These are phyloP conservation scores for Ophiocytium majus DNA, from an alignment of 352 stramenopile genomes.

Conservation along the genomic window DNA sequence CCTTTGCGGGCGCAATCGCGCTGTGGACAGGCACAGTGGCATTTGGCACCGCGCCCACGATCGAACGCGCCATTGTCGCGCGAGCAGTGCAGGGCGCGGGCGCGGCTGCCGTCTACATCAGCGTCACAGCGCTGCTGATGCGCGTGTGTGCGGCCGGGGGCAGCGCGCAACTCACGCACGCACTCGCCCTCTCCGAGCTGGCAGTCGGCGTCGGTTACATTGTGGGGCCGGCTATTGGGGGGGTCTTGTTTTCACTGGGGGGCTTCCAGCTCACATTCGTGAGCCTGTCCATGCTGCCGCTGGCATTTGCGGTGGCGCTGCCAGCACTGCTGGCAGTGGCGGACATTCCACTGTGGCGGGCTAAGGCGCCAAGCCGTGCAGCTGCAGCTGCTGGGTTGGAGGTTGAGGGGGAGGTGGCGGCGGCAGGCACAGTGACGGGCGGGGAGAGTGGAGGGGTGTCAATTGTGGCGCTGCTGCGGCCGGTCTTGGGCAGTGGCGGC, in stretches of 20 bases:
- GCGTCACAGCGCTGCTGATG: slow-evolving; percentile 8
- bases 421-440: no score
- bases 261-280: slow-evolving; percentile 8
- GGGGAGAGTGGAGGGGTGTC: not conserved
- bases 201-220: slow-evolving; percentile 4
- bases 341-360: not conserved
- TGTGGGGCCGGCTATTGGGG: not conserved
- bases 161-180: not conserved
- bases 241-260: not conserved
- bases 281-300: not conserved
- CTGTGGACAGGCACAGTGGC: not conserved
- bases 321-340: slow-evolving; percentile 1
- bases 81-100: slow-evolving; percentile 8
- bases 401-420: not conserved
- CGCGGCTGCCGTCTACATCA: slow-evolving; percentile 5
- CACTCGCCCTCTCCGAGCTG: not conserved
- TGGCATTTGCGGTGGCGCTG: not conserved
- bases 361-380: not conserved
- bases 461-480: not conserved
- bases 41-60: slow-evolving; percentile 4
- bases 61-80: not conserved
- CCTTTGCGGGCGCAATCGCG: not conserved
- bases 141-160: not conserved
- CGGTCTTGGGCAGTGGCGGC: not conserved
- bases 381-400: not conserved